A percentile compares a stretch with the other conserved stretches of the same genome.
Evolutionary conservation across 1,284 basidiomycete species (phyloP).

Genomic region (Malassezia arunalokei): DNA sequence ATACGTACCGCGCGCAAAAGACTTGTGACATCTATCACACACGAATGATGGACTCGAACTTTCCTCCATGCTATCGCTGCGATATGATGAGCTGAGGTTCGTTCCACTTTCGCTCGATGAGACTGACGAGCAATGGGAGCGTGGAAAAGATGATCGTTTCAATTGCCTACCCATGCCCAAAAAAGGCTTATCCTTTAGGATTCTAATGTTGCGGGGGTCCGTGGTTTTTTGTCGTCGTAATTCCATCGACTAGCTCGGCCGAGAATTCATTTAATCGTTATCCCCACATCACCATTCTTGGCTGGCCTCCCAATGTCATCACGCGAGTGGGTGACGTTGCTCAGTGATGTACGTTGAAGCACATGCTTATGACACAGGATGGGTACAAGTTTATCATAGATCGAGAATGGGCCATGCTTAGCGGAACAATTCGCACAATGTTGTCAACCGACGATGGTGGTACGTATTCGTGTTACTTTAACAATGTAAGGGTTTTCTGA

Average conservation of each 20-base stretch:
- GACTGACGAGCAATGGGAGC: not conserved
- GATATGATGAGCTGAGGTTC: not conserved
- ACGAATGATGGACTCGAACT: not conserved
- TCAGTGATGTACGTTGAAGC: slow-evolving; percentile 27
- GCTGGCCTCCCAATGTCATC: slow-evolving; percentile 1
- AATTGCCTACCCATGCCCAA: not conserved
- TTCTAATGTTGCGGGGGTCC: not conserved
- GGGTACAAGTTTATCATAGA: slow-evolving; percentile 35
- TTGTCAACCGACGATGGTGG: slow-evolving; percentile 26
- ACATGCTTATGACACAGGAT: slow-evolving; percentile 19
- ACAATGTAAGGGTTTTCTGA: slow-evolving; percentile 46
- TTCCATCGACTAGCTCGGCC: slow-evolving; percentile 10
- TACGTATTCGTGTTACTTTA: not conserved
- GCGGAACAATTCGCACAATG: slow-evolving; percentile 33
- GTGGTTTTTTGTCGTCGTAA: not conserved
- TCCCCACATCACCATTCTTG: not conserved
- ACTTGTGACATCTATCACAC: slow-evolving; percentile 7
- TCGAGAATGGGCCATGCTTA: slow-evolving; percentile 18
- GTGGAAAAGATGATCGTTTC: not conserved
- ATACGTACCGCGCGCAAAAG: slow-evolving; percentile 3
- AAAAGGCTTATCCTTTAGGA: not conserved
- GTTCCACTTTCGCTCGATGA: not conserved
- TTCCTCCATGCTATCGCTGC: slow-evolving; percentile 1
- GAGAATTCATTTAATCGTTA: not conserved
- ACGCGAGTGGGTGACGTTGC: slow-evolving; percentile 32